Base-by-base conservation (phyloP, 164 flowering plant species). In the Piper longum region DNA sequence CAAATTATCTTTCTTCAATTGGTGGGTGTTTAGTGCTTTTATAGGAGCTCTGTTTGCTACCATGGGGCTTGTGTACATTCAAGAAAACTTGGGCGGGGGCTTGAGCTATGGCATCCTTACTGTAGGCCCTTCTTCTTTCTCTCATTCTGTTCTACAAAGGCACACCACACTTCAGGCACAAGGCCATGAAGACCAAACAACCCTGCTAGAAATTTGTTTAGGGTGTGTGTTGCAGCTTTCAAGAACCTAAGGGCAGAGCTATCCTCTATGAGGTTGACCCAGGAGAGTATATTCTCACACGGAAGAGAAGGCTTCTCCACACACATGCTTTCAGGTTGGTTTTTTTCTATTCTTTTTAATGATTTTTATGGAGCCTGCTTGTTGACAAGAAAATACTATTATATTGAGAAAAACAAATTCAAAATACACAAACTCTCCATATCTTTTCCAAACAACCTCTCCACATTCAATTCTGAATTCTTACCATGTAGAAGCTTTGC, bases 1-100 rank as follows among this genome's bases (percentile, higher is more conserved):
- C 57, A 90, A 88, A 61, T 82, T 67, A 61, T 90, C 95, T 1
- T 90, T 90, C 80, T 90, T 90, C 78, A 90, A 90, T 57, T 88
- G 95, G 97, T 90, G 92, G 97, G 82, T 88, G 91, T 88, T 91
- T 71, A 83, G 91, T 69, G 62, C 87, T 9, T 88, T 88, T 71
- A 41, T 78, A 3, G 96, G 96, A 9, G 88, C 84, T 7, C 62
- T 88, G 13, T 17, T 77, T 64, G 96, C 98, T 3, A 84, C 90
- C 0, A 52, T 87, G 0, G 85, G 84, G 14, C 91, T 91, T 44
- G 90, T 88, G 2, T 91, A 88, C 70, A 76, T 91, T 36, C 96
- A 91, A 73, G 96, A 91, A 67, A 87, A 88, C 61, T 14, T 87
- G 62, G 88, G 95, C 0, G 88, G 98, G 98, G 89, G 88, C 16